Percentiles rank a stretch among this genome's conserved stretches.
Evolutionary conservation across 768 basidiomycete genomes (phyloP).

Genomic region (Pseudohyphozyma bogoriensis): DNA sequence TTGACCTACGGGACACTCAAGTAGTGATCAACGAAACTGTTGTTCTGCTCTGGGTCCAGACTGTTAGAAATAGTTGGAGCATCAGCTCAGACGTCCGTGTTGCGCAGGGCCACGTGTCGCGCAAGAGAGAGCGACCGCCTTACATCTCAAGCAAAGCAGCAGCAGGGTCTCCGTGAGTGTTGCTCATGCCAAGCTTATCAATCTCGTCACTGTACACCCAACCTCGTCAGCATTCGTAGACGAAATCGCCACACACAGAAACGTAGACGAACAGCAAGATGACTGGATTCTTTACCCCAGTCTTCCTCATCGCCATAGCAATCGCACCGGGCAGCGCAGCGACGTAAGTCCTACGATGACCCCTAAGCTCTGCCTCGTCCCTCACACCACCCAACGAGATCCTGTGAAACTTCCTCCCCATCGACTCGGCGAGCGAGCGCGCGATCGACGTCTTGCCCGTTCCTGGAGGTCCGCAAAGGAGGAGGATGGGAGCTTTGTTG

Average conservation of each 20-base stretch:
- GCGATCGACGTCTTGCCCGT: conserved; percentile 88
- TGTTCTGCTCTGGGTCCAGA: conserved; percentile 27
- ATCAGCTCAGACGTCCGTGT: not conserved
- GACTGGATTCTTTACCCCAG: conserved; percentile 68
- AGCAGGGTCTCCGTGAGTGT: conserved; percentile 77
- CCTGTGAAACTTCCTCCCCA: conserved; percentile 77
- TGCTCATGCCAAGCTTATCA: conserved; percentile 57
- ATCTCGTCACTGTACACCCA: conserved; percentile 56
- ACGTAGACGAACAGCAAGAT: conserved; percentile 48
- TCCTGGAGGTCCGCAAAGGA: conserved; percentile 62
- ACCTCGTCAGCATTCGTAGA: not conserved
- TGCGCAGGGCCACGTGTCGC: not conserved
- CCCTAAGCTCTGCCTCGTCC: conserved; percentile 78
- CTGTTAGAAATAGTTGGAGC: too few relatives aligned
- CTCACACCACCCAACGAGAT: conserved; percentile 86
- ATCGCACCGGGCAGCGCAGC: conserved; percentile 45
- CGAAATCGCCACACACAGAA: conserved; percentile 27
- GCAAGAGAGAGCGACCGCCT: conserved; percentile 25
- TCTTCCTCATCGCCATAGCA: conserved; percentile 75
- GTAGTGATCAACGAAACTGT: conserved; percentile 64
- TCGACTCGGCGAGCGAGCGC: conserved; percentile 71
- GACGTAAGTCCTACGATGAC: conserved; percentile 71
- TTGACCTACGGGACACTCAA: conserved; percentile 56
- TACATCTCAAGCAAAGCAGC: conserved; percentile 84
- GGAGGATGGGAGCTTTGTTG: conserved; percentile 30